Conservation (phyloP, 1,139 yeast genomes). For the Debaryomyces sp. region DNA sequence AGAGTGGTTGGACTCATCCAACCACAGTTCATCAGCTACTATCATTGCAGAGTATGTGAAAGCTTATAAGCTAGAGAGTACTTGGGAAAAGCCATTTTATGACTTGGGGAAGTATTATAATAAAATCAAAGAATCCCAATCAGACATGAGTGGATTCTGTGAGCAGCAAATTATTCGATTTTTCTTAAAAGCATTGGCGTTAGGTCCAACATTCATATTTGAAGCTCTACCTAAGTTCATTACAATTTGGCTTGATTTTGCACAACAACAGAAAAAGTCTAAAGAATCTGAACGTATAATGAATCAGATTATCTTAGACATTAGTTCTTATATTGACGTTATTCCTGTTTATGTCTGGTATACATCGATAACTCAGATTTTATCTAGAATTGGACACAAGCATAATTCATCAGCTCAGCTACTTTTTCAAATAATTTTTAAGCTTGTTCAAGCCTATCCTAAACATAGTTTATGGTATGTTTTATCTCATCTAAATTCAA, state of each 20-base stretch:
- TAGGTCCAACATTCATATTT: conserved; percentile 69
- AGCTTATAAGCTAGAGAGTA: conserved; percentile 57
- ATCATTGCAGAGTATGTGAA: conserved; percentile 70
- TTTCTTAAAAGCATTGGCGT: conserved; percentile 67
- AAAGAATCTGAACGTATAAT: conserved; percentile 43
- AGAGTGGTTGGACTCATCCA: conserved; percentile 86
- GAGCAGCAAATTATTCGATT: conserved; percentile 66
- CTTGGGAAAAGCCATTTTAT: conserved; percentile 82
- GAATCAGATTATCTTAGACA: conserved; percentile 53
- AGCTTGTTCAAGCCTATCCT: conserved; percentile 71
- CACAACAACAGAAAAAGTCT: conserved; percentile 35
- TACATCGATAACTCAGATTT: conserved; percentile 80
- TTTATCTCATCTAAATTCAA: conserved; percentile 71
- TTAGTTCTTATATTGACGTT: conserved; percentile 47
- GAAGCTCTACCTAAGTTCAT: conserved; percentile 89
- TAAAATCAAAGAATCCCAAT: conserved; percentile 68
- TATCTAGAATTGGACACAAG: conserved; percentile 75
- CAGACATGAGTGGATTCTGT: conserved; percentile 58
- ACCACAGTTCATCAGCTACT: conserved; percentile 76
- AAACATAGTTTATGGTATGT: conserved; percentile 85
- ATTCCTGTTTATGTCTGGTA: conserved; percentile 76
- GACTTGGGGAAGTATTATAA: conserved; percentile 80
- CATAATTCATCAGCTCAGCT: conserved; percentile 59
- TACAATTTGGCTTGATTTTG: conserved; percentile 91
- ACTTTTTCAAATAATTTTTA: conserved; percentile 57